Base-by-base conservation (phyloP, 495 filamentous ascomycete species). In the Aspergillus bertholletiae region DNA sequence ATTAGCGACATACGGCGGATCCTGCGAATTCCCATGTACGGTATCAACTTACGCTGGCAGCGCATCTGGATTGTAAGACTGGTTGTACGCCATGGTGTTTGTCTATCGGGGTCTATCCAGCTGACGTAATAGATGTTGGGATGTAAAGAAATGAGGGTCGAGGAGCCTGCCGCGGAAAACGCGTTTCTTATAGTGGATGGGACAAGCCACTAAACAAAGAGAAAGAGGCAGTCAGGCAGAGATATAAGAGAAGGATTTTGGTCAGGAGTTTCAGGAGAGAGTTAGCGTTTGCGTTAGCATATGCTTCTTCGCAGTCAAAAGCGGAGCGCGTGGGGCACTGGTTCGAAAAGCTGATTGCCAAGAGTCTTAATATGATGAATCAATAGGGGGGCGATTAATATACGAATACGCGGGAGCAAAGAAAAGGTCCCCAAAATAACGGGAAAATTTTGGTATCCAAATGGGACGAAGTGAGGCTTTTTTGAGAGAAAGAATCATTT, bases 1-100 rank as follows among this genome's bases (percentile, higher is more conserved):
- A 40, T 54, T 49, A 54, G 54, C 51, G 23, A 57, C 35, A 7
- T 6, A 28, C 18, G n/a, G 34, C 34, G 34, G 23, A 20, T 27
- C 9, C 20, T 27, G 26, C 20, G 3, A n/a, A 24, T 2, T 3
- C 0, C 7, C n/a, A 27, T 23, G 9, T 24, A 22, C 5, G 26
- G 26, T 40, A n/a, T 34, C 18, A 9, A 85, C 91, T 84, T 77
- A 96, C 87, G 91, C 90, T 70, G 94, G 94, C 55, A 98, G 84
- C 71, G 91, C 90, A 76, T 98, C 95, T n/a, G 93, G 93, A 65
- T 98, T 97, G 74, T 88, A 91, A 39, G 83, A 80, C 63, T 86
- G 84, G 69, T 95, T 96, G 81, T 98, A 97, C 27, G 94, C 94
- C 94, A 97, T 98, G 47, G 58, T 62, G 34, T 40, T 49, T 53